Evolutionary conservation across 305 asterid genomes (phyloP).

Genomic region (Stenogyne calaminthoides): DNA sequence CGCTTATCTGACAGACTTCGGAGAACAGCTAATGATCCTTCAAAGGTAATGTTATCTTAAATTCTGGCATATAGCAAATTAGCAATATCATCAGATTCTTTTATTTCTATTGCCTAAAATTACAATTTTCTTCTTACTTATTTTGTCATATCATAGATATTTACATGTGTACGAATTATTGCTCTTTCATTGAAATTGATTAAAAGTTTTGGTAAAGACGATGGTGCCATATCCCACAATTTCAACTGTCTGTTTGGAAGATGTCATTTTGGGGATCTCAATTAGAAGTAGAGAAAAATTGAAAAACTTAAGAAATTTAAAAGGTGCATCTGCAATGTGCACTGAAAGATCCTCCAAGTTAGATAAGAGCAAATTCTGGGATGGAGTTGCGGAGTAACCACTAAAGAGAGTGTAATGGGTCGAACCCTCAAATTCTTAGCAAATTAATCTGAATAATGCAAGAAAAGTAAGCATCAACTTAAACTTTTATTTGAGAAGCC

Average conservation of each 20-base stretch:
- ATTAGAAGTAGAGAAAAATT: neutral
- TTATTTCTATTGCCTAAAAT: neutral
- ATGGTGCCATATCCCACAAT: neutral
- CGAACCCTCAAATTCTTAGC: neutral
- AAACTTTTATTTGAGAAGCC: neutral
- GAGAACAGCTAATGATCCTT: conserved; percentile 83
- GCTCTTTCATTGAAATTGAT: too few relatives aligned
- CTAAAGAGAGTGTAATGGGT: neutral
- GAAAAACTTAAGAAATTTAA: neutral
- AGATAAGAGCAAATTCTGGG: neutral
- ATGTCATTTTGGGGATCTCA: neutral
- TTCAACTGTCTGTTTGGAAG: neutral
- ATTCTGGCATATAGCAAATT: neutral
- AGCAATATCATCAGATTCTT: conserved; percentile 12
- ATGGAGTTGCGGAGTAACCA: neutral
- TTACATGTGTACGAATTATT: too few relatives aligned
- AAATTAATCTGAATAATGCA: neutral
- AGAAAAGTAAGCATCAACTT: neutral
- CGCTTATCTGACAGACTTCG: conserved; percentile 80
- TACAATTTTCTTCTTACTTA: neutral
- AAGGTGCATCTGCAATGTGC: neutral
- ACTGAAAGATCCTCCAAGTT: too few relatives aligned
- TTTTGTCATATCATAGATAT: neutral
- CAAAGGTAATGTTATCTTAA: conserved; percentile 61
- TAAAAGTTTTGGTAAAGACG: neutral